Base-by-base conservation (phyloP, 768 basidiomycete species). In the Hygrocybe coccinea region DNA sequence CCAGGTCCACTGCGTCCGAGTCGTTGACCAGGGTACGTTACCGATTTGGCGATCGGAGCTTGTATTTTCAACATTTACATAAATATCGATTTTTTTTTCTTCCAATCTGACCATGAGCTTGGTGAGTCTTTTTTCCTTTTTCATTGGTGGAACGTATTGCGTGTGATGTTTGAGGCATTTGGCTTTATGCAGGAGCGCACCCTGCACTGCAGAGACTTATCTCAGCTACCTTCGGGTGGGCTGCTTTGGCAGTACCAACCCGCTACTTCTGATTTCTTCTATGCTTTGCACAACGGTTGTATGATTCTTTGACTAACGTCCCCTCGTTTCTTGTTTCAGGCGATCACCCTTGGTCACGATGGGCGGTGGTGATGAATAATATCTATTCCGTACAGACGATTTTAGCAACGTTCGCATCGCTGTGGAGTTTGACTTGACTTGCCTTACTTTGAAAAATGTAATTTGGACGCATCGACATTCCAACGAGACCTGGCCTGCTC, bases 111-210 rank as follows among this genome's bases (percentile, higher is more conserved):
- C 39, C 52, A 29, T 45, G 44, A n/a, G n/a, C 36, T 46, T 46
- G 44, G 11, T 19, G 15, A 22, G 15, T 12, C 12, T 17, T 2
- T 52, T 54, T 14, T 3, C 2, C 14, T 15, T 49, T 35, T 21
- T 12, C 14, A n/a, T n/a, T n/a, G n/a, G n/a, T n/a, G n/a, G n/a
- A n/a, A n/a, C n/a, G n/a, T n/a, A 5, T 5, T 50, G 24, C 47
- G 55, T 62, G 82, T 85, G 87, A 89, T 89, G 87, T 84, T 87
- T 88, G 87, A 89, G 87, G 87, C 87, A 89, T 89, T 89, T 89
- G 87, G 87, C 87, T 89, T 89, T 88, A 89, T 62, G 86, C 82
- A 74, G 76, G 80, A 69, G 67, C 64, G 77, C 64, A 61, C 71
- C 81, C 80, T 81, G 84, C 85, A 76, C 70, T 89, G 88, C 84